Percentiles rank a stretch among this genome's conserved stretches.
These are phyloP conservation scores for Melampsora americana DNA, from an alignment of 1,284 basidiomycete genomes.

Conservation along the genomic window DNA sequence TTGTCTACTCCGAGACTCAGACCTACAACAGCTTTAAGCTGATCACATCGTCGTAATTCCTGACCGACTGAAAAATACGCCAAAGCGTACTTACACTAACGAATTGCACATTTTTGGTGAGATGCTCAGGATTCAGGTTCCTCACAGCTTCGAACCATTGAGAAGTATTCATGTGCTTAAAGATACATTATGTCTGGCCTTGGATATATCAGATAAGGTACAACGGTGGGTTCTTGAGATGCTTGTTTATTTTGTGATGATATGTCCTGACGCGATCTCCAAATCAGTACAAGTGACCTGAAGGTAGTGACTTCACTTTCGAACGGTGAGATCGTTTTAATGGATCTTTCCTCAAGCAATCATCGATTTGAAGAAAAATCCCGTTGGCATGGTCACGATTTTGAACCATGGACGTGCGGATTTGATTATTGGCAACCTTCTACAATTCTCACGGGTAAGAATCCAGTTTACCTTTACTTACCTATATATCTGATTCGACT, in stretches of 20 bases:
- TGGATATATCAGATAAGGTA: conserved; percentile 13
- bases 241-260: background rate
- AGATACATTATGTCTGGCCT: conserved; percentile 1
- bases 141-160: background rate
- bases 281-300: background rate
- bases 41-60: too few relatives aligned
- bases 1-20: too few relatives aligned
- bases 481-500: background rate
- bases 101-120: background rate
- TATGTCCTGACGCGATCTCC: background rate
- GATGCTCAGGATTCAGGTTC: background rate
- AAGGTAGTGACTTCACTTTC: conserved; percentile 25
- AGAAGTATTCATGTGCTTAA: background rate
- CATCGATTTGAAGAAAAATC: background rate
- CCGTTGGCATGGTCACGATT: conserved; percentile 82
- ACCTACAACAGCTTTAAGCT: too few relatives aligned
- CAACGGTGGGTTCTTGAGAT: background rate
- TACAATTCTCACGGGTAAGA: conserved; percentile 76
- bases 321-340: conserved; percentile 23
- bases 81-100: background rate
- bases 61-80: too few relatives aligned
- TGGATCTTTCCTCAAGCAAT: background rate
- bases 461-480: too few relatives aligned
- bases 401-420: conserved; percentile 88
- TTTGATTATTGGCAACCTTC: conserved; percentile 80